A percentile compares a stretch with the other conserved stretches of the same genome.
Conservation (phyloP, 1,284 basidiomycete species). For the Nidula niveotomentosa region DNA sequence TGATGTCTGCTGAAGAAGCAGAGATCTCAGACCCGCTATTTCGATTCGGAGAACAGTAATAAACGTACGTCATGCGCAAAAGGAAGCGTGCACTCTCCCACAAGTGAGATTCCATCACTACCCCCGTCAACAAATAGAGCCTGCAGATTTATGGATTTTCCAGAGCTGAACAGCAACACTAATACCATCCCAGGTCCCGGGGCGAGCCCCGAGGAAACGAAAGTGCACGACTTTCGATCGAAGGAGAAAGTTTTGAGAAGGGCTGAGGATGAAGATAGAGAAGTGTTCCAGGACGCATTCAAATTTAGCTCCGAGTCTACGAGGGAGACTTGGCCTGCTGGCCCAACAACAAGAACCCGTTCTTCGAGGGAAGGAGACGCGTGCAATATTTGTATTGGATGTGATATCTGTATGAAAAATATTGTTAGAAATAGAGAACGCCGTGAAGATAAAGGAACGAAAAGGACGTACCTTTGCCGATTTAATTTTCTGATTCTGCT, state of each 20-base stretch:
- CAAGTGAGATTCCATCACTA: background rate
- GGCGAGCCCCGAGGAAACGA: background rate
- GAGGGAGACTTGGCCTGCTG: conserved; percentile 48
- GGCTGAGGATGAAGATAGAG: background rate
- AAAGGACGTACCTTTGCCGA: conserved; percentile 41
- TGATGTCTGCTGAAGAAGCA: conserved; percentile 20
- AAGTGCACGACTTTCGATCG: background rate
- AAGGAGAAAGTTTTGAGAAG: background rate
- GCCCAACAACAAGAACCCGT: conserved; percentile 44
- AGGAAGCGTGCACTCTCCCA: background rate
- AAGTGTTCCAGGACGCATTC: conserved; percentile 16
- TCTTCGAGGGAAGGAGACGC: conserved; percentile 43
- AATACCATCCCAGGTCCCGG: background rate
- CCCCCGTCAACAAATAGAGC: background rate
- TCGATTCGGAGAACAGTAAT: background rate
- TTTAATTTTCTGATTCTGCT: conserved; percentile 39
- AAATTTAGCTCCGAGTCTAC: conserved; percentile 34
- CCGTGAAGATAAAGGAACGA: background rate
- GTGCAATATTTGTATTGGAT: conserved; percentile 41
- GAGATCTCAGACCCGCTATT: background rate
- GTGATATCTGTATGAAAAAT: conserved; percentile 35
- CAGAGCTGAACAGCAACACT: background rate
- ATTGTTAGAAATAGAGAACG: conserved; percentile 12
- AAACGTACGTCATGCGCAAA: background rate
- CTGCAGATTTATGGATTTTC: background rate